Evolutionary conservation across 371 early-diverging fungal species (phyloP).

Genomic region (Smittium mucronatum): DNA sequence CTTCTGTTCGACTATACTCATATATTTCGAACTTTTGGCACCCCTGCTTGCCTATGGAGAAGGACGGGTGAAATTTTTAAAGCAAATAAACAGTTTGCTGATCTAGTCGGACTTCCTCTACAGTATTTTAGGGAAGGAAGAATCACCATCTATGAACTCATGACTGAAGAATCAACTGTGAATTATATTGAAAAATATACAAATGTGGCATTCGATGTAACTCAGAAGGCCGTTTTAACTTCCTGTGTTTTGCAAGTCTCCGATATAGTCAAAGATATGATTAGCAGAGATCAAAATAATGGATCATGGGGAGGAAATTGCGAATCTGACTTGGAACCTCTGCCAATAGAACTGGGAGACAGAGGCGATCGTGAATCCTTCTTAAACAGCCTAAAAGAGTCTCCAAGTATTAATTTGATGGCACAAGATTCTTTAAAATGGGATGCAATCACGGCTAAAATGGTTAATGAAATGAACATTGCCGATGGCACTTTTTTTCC

Average conservation of each 20-base stretch:
- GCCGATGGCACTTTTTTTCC: not conserved
- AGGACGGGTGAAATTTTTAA: conserved; percentile 91
- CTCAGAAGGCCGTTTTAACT: conserved; percentile 88
- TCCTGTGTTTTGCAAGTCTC: conserved; percentile 52
- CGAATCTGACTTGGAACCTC: not conserved
- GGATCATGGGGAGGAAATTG: conserved; percentile 9
- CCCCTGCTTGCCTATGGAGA: conserved; percentile 86
- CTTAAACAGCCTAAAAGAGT: not conserved
- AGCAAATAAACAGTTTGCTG: conserved; percentile 84
- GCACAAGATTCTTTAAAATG: not conserved
- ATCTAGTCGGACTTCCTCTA: conserved; percentile 64
- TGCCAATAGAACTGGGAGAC: not conserved
- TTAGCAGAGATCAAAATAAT: conserved; percentile 12
- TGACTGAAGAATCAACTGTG: conserved; percentile 82
- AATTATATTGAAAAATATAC: conserved; percentile 90
- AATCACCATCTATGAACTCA: conserved; percentile 79
- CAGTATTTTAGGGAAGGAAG: conserved; percentile 55
- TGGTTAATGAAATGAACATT: not conserved
- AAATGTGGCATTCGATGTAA: conserved; percentile 86
- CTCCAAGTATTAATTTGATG: not conserved
- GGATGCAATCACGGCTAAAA: not conserved
- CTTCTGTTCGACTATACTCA: conserved; percentile 83
- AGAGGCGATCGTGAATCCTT: not conserved
- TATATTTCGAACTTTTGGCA: conserved; percentile 85
- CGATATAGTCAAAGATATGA: conserved; percentile 20